Evolutionary conservation across 1,139 yeast genomes (phyloP).

Genomic region (Debaryomyces nepalensis): DNA sequence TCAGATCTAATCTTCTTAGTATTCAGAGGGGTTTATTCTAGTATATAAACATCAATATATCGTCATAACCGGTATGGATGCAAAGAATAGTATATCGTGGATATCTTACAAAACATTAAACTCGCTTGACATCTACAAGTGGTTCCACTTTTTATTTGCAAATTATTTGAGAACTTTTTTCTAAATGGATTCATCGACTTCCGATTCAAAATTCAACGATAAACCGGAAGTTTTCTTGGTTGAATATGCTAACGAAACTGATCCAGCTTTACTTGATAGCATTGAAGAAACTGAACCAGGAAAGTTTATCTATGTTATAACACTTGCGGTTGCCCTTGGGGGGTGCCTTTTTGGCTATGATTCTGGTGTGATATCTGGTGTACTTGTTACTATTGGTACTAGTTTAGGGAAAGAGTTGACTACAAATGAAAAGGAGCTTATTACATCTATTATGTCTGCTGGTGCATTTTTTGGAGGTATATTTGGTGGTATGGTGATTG

Average conservation of each 20-base stretch:
- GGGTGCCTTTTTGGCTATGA: constrained; percentile 78
- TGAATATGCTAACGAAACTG: constrained; percentile 7
- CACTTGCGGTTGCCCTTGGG: constrained; percentile 49
- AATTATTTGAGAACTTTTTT: constrained; percentile 2
- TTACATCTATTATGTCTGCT: constrained; percentile 65
- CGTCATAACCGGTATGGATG: not conserved
- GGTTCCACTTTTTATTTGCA: constrained; percentile 2
- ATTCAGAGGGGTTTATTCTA: not conserved
- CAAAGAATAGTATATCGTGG: not conserved
- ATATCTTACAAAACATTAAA: not conserved
- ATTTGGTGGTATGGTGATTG: constrained; percentile 53
- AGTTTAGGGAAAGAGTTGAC: constrained; percentile 45
- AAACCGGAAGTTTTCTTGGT: constrained; percentile 5
- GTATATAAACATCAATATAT: not conserved
- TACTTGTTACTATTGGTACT: constrained; percentile 48
- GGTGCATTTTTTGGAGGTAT: constrained; percentile 79
- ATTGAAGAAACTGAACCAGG: constrained; percentile 10
- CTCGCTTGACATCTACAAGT: constrained; percentile 4
- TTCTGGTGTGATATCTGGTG: constrained; percentile 72
- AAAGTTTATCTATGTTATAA: constrained; percentile 8
- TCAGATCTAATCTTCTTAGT: constrained; percentile 1
- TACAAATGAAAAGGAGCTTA: constrained; percentile 37
- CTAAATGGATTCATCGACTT: constrained; percentile 1
- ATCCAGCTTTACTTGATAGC: constrained; percentile 8
- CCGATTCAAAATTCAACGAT: not conserved